These are phyloP conservation scores for Petasospora rhodanensis DNA, from an alignment of 1,139 yeast genomes.

Conservation along the genomic window DNA sequence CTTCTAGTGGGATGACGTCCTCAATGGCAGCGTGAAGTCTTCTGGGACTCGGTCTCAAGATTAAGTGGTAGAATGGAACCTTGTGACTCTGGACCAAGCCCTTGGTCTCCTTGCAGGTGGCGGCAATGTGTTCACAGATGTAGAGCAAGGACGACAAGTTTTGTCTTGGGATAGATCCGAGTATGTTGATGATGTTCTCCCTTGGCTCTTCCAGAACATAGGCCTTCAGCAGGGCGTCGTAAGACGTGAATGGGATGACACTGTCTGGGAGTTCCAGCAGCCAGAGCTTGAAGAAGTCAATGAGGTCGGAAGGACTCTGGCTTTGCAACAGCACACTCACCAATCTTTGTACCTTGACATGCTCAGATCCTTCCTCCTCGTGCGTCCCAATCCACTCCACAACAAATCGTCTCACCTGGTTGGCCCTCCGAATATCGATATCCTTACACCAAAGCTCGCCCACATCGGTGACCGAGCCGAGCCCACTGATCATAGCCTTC, in stretches of 20 bases:
- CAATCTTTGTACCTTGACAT: slow-evolving; percentile 5
- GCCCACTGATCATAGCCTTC: slow-evolving; percentile 5
- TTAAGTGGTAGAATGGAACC: slow-evolving; percentile 20
- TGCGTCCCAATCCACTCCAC: slow-evolving; percentile 2
- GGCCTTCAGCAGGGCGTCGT: slow-evolving; percentile 21
- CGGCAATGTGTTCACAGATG: slow-evolving; percentile 17
- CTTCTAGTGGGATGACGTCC: slow-evolving; percentile 11
- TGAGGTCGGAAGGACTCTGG: slow-evolving; percentile 15
- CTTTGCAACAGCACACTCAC: slow-evolving; percentile 13
- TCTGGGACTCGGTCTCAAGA: slow-evolving; percentile 22
- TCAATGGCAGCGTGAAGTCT: slow-evolving; percentile 3
- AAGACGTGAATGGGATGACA: slow-evolving; percentile 28
- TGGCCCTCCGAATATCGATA: slow-evolving; percentile 17
- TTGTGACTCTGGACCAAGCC: slow-evolving; percentile 1
- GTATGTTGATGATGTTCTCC: slow-evolving; percentile 8
- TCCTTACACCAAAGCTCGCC: slow-evolving; percentile 15
- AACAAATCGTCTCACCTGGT: slow-evolving; percentile 20
- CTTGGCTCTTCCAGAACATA: slow-evolving; percentile 7
- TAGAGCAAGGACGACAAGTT: slow-evolving; percentile 22
- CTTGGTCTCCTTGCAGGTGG: background rate
- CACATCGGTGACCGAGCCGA: slow-evolving; percentile 8
- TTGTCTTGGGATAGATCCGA: slow-evolving; percentile 26
- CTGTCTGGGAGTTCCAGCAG: slow-evolving; percentile 33
- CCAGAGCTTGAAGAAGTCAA: slow-evolving; percentile 29
- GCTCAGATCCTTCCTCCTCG: slow-evolving; percentile 2